Conservation (phyloP, 2,329 filamentous ascomycete genomes). For the Diaporthe helianthi region DNA sequence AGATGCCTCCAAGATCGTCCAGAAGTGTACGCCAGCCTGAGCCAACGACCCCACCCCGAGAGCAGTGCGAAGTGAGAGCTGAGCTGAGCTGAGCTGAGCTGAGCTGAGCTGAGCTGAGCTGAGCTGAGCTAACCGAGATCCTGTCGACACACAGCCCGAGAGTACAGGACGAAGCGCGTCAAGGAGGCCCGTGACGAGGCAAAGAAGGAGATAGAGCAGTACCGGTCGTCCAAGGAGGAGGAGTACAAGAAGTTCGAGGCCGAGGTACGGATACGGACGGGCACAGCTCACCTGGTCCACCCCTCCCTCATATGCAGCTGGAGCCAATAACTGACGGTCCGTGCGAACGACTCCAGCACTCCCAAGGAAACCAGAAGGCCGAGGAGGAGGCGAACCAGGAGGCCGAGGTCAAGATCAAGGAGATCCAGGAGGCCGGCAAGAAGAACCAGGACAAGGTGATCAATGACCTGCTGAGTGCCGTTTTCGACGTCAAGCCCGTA, state of each 20-base stretch:
- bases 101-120: background rate
- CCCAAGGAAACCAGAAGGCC: constrained; percentile 83
- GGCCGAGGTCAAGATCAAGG: constrained; percentile 79
- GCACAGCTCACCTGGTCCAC: too few species aligned
- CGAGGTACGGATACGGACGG: constrained; percentile 52
- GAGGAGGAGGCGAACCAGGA: constrained; percentile 82
- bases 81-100: constrained; percentile 4
- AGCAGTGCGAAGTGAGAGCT: too few species aligned
- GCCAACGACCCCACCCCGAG: constrained; percentile 6
- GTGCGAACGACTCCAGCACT: constrained; percentile 67
- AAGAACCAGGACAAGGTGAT: constrained; percentile 82
- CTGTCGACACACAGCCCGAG: constrained; percentile 19
- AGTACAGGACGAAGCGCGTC: constrained; percentile 92
- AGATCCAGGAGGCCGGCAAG: constrained; percentile 81
- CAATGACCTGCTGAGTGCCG: constrained; percentile 82
- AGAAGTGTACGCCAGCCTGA: constrained; percentile 76
- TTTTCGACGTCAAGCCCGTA: constrained; percentile 82
- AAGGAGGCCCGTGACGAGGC: constrained; percentile 96
- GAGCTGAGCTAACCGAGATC: constrained; percentile 16
- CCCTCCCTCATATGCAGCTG: background rate
- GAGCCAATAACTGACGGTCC: constrained; percentile 31
- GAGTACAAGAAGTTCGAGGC: constrained; percentile 96
- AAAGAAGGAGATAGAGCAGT: constrained; percentile 96
- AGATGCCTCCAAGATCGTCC: constrained; percentile 98
- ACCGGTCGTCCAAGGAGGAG: constrained; percentile 86